Percentiles rank a stretch among this genome's conserved stretches.
These are phyloP conservation scores for Pterulicium gracile DNA, from an alignment of 1,284 basidiomycete genomes.

Conservation along the genomic window DNA sequence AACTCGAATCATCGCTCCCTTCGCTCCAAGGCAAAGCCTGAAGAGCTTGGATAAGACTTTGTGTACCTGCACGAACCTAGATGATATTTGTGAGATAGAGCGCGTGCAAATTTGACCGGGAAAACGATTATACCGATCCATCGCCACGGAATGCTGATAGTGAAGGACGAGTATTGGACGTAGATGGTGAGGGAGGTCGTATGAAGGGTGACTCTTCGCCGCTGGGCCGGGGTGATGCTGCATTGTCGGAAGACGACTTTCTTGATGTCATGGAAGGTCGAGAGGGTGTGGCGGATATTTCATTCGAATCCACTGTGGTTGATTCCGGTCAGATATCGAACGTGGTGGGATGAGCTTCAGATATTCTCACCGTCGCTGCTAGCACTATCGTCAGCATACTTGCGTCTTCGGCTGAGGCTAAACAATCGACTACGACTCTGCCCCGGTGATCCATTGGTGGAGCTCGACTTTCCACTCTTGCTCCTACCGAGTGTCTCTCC, in stretches of 20 bases:
- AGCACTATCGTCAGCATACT: slow-evolving; percentile 29
- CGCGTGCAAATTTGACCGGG: slow-evolving; percentile 9
- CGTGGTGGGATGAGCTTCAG: slow-evolving; percentile 4
- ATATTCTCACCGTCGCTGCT: slow-evolving; percentile 22
- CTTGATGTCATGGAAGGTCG: slow-evolving; percentile 10
- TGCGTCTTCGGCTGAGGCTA: slow-evolving; percentile 42
- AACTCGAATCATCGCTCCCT: slow-evolving; percentile 31
- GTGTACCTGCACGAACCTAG: slow-evolving; percentile 74
- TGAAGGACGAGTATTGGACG: slow-evolving; percentile 29
- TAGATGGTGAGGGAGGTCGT: slow-evolving; percentile 54
- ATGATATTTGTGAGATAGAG: slow-evolving; percentile 12
- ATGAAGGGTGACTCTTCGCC: slow-evolving; percentile 73
- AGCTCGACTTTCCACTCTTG: slow-evolving; percentile 27
- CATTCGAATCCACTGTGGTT: neutral
- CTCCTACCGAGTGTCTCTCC: slow-evolving; percentile 48
- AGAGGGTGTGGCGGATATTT: slow-evolving; percentile 20
- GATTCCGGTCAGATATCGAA: slow-evolving; percentile 9
- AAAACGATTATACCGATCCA: slow-evolving; percentile 40
- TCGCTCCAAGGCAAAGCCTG: slow-evolving; percentile 72
- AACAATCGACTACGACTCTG: slow-evolving; percentile 45
- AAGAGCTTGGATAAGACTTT: slow-evolving; percentile 75
- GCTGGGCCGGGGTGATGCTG: slow-evolving; percentile 13
- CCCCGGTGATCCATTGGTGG: slow-evolving; percentile 22
- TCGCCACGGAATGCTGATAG: slow-evolving; percentile 46
- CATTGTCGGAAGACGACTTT: slow-evolving; percentile 18